Evolutionary conservation across 371 early-diverging fungal genomes (phyloP).

Genomic region (Mortierella sp.): DNA sequence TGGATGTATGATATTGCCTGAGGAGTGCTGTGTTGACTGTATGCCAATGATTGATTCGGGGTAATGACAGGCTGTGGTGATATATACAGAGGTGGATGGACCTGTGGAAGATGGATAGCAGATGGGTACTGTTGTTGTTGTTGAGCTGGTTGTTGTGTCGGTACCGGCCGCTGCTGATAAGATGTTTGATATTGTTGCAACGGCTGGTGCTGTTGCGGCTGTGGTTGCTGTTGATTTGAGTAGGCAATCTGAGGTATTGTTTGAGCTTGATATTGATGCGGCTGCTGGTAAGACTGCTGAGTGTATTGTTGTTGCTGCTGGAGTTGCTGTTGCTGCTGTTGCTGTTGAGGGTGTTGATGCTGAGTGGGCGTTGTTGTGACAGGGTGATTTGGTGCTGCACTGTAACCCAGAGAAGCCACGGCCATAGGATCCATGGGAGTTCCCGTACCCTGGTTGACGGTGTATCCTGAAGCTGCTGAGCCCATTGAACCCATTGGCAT

Average conservation of each 20-base stretch:
- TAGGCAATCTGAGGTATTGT: constrained; percentile 9
- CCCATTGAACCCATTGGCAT: constrained; percentile 40
- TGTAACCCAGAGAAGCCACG: constrained; percentile 1
- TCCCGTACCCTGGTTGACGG: constrained; percentile 17
- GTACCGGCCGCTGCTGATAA: constrained; percentile 19
- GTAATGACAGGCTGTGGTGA: constrained; percentile 22
- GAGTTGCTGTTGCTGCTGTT: constrained; percentile 26
- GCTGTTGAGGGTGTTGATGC: constrained; percentile 38
- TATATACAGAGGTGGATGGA: constrained; percentile 26
- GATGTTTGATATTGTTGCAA: constrained; percentile 26
- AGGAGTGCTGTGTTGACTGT: constrained; percentile 18
- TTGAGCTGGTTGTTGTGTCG: constrained; percentile 1
- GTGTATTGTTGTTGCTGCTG: constrained; percentile 31
- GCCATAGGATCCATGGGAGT: constrained; percentile 24
- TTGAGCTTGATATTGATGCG: constrained; percentile 17
- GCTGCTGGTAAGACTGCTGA: constrained; percentile 29
- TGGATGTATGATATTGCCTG: constrained; percentile 23
- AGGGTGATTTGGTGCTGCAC: constrained; percentile 18
- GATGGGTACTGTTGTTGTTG: constrained; percentile 20
- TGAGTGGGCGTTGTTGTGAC: constrained; percentile 29
- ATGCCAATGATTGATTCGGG: constrained; percentile 27
- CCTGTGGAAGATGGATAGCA: constrained; percentile 27
- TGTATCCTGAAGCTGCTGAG: constrained; percentile 35
- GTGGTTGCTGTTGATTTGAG: constrained; percentile 30
- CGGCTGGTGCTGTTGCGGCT: constrained; percentile 21